Evolutionary conservation across 345 rosid species (phyloP).

Genomic region (Cochlearia excelsa): DNA sequence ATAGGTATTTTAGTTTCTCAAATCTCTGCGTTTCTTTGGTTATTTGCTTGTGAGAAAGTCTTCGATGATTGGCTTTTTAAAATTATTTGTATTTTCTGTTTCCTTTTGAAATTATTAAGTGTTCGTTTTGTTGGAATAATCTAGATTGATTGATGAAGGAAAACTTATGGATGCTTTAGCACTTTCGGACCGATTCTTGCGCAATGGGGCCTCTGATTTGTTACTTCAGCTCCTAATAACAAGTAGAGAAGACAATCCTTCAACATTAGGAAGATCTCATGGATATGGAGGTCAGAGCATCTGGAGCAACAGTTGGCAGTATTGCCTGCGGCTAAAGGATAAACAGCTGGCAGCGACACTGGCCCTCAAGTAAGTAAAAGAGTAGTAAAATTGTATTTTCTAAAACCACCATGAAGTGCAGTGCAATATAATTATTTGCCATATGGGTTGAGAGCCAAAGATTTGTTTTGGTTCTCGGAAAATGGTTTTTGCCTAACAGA

Average conservation of each 20-base stretch:
- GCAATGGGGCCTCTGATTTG: conserved; percentile 82
- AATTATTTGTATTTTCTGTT: conserved; percentile 7
- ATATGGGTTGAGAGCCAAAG: conserved; percentile 13
- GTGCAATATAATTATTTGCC: background rate
- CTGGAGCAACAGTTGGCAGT: conserved; percentile 92
- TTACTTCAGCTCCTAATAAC: conserved; percentile 84
- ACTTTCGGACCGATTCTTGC: conserved; percentile 91
- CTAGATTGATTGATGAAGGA: conserved; percentile 83
- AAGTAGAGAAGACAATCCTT: conserved; percentile 61
- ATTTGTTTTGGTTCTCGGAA: conserved; percentile 14
- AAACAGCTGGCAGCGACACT: conserved; percentile 85
- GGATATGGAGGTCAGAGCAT: conserved; percentile 56
- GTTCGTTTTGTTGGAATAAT: conserved; percentile 20
- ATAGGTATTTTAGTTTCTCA: conserved; percentile 45
- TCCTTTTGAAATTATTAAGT: conserved; percentile 4
- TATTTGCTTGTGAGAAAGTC: background rate
- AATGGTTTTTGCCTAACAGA: conserved; percentile 14
- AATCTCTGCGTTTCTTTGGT: conserved; percentile 10
- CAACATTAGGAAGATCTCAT: conserved; percentile 48
- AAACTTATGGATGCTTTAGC: conserved; percentile 95
- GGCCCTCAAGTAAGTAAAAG: conserved; percentile 70
- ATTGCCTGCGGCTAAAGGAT: conserved; percentile 93
- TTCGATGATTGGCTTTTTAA: conserved; percentile 10
- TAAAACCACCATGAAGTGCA: conserved; percentile 6
- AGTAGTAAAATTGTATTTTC: conserved; percentile 31